Base-by-base conservation (phyloP, 148 eudicot genomes). In the Fagopyrum tataricum region DNA sequence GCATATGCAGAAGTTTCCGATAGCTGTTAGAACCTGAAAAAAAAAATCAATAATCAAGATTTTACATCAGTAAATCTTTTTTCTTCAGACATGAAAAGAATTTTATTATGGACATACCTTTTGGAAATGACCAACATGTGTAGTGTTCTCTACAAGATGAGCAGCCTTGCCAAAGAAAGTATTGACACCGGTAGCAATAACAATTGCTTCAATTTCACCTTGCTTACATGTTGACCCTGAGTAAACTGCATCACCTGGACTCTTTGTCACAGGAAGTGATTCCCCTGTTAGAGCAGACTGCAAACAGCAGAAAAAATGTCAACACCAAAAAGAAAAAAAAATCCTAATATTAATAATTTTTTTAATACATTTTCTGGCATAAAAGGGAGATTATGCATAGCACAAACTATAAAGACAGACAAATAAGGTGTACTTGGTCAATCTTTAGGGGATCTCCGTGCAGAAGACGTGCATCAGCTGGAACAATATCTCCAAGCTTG, bases 381-480 rank as follows among this genome's bases (percentile, higher is more conserved):
- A 46, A 13, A 13, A 46, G 13, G 49, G 7, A 53, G 59, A 53
- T 15, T 9, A 53, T 53, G 20, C 59, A n/a, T 53, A 15, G 24
- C 59, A 53, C 23, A 17, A 4, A 53, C 23, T n/a, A 17, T 20
- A 53, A 4, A 15, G 0, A 4, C 7, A 18, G n/a, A 67, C 4
- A 67, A 31, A 67, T 13, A 31, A 39, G 70, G n/a, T 41, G 41
- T 68, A 68, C 73, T 44, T 84, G 86, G 51, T 84, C 86, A 67
- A 84, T 81, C 74, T 84, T 84, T 4, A 84, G 73, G 7, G 86
- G 84, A 72, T 84, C 86, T 9, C 86, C 86, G 52, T 84, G 81
- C 13, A 84, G 31, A 10, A 84, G 84, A 67, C 86, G 82, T 15
- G 84, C 81, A 77, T 83, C 86, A 6, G 86, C 86, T 20, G 86